Evolutionary conservation across 306 rosid genomes (phyloP), one percentile per base, ranked within the genome.

Genomic region (Quercus ilex): DNA sequence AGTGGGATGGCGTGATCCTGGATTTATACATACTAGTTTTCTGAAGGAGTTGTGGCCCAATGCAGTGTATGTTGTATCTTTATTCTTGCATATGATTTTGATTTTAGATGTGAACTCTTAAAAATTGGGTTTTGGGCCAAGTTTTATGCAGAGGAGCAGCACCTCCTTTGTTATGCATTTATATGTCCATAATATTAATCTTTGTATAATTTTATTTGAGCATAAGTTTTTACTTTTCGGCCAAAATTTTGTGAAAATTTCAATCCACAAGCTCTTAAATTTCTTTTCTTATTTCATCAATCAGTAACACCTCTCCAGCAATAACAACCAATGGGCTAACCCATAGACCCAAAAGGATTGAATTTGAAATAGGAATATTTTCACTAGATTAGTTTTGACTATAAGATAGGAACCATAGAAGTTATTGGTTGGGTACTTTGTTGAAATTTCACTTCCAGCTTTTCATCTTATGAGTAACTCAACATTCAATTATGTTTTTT

Each of bases 1-100:
- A 28, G 95, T 90, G 52, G 99, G 97, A 79, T 92, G 99, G 99
- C 92, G 97, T 76, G 95, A 94, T 77, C 99, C 98, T 21, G 97
- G 98, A 77, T 94, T 77, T 83, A 92, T 92, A 79, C 98, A 92
- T 85, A 92, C 95, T 49, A 83, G 91, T 83, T 94, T 94, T 81
- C 85, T 94, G 73, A 94, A 86, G 89, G 93, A 91, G 46, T 69
- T 94, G 79, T 94, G 98, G 98, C 98, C 97, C 56, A 91, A 88
- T 83, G 84, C 73, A 85, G 79, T 71, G 98, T 92, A 88, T 76
- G 87, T 71, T 71, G 21, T 26, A 18, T 56, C 3, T 76, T 18
- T 79, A 67, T 20, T 75, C 74, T 30, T 78, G 58, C 30, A 23
- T 79, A 57, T 26, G 59, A 65, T 52, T 28, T 77, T 82, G 43